Evolutionary conservation across 2,329 filamentous ascomycete genomes (phyloP).

Genomic region (Tolypocladium album): DNA sequence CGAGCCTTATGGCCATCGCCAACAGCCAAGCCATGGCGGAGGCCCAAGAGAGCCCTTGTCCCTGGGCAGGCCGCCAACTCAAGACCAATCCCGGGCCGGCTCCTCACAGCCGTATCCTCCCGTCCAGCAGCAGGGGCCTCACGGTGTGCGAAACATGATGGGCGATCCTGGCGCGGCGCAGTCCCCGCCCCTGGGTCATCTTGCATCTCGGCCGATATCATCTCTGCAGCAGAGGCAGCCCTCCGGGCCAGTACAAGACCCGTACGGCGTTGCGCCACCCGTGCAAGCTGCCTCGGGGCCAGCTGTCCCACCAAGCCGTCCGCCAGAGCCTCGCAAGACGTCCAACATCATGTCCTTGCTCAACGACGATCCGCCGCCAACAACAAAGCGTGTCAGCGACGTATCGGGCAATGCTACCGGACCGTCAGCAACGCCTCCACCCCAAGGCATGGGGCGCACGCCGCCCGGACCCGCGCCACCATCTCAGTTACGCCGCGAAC

Average conservation of each 20-base stretch:
- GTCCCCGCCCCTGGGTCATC: conserved; percentile 28
- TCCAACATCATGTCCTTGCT: conserved; percentile 54
- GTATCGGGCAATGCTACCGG: conserved; percentile 26
- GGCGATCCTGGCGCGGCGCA: conserved; percentile 25
- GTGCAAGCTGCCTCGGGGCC: conserved; percentile 18
- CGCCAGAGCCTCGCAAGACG: conserved; percentile 44
- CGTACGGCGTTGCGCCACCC: conserved; percentile 16
- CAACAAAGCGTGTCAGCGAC: conserved; percentile 41
- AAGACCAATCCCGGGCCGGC: conserved; percentile 32
- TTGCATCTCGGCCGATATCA: conserved; percentile 25
- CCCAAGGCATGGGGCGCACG: conserved; percentile 30
- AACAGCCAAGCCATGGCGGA: conserved; percentile 25
- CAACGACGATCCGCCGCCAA: conserved; percentile 44
- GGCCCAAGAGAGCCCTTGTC: conserved; percentile 29
- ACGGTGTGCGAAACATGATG: conserved; percentile 28
- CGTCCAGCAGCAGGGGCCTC: conserved; percentile 24
- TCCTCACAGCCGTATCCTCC: conserved; percentile 19
- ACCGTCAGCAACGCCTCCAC: conserved; percentile 41
- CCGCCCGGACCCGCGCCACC: conserved; percentile 27
- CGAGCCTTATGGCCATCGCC: conserved; percentile 31
- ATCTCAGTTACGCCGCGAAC: conserved; percentile 36
- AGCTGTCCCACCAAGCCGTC: conserved; percentile 24
- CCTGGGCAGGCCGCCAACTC: conserved; percentile 24
- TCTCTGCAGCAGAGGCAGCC: conserved; percentile 23
- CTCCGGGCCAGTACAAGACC: conserved; percentile 17